Conservation (phyloP, 2,329 filamentous ascomycete species). For the Cladophialophora immunda region DNA sequence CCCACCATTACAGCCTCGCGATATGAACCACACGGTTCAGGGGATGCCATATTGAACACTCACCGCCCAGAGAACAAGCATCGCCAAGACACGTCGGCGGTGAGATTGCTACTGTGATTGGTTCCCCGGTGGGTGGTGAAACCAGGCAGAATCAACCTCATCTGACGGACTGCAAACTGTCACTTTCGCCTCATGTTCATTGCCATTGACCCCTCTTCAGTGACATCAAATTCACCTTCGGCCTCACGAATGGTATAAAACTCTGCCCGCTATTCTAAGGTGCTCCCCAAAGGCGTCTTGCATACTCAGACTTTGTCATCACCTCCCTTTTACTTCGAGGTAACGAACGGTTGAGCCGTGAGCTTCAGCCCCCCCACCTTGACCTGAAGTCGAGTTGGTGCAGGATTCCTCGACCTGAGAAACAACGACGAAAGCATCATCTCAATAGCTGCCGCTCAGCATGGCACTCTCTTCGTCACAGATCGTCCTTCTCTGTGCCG, state of each 20-base stretch:
- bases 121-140: conserved; percentile 18
- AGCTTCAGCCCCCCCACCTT: not conserved
- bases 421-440: not conserved
- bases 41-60: not conserved
- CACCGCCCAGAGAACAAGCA: conserved; percentile 21
- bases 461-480: conserved; percentile 40
- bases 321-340: not conserved
- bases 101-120: conserved; percentile 19
- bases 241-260: not conserved
- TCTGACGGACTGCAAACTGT: not conserved
- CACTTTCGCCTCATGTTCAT: conserved; percentile 14
- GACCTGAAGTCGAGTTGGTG: not conserved
- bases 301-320: not conserved
- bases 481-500: conserved; percentile 38
- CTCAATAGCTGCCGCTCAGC: not conserved
- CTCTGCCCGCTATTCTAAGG: not conserved
- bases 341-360: not conserved
- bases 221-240: conserved; percentile 25
- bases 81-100: conserved; percentile 26
- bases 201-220: not conserved
- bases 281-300: not conserved
- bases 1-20: not conserved
- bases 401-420: too few species aligned
- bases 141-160: conserved; percentile 21
- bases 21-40: not conserved